Conservation (phyloP, 139 green algal species). For the Pleodorina starrii region DNA sequence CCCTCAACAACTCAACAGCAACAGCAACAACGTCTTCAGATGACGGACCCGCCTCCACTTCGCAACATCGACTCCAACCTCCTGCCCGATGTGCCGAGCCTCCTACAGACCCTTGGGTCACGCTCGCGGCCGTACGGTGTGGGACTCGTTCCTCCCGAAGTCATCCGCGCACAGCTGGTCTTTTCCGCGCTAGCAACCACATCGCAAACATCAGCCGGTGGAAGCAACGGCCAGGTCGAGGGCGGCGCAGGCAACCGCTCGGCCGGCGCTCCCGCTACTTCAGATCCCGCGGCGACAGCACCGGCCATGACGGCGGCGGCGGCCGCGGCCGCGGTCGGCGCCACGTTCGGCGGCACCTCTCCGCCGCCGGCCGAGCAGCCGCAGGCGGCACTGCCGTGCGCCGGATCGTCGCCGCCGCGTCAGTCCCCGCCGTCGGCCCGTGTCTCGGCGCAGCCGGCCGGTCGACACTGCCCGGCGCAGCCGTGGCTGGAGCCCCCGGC, state of each 20-base stretch:
- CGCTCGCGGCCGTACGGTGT: constrained; percentile 25
- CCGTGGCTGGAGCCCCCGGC: neutral
- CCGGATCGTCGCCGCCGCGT: too few relatives aligned
- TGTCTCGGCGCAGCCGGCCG: neutral
- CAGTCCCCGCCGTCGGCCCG: neutral
- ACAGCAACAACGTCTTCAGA: neutral
- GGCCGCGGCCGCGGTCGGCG: neutral
- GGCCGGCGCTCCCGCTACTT: too few relatives aligned
- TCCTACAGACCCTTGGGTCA: constrained; percentile 7
- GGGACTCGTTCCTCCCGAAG: neutral
- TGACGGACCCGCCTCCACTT: neutral
- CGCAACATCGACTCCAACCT: constrained; percentile 8
- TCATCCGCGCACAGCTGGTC: constrained; percentile 21
- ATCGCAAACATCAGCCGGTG: neutral
- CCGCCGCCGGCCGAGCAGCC: neutral
- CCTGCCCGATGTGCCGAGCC: neutral
- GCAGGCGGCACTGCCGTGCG: neutral
- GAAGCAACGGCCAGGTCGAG: too few relatives aligned
- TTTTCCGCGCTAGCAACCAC: neutral
- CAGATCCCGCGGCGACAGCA: too few relatives aligned
- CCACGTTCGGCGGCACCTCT: neutral
- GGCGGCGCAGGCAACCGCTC: too few relatives aligned
- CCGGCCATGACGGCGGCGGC: too few relatives aligned
- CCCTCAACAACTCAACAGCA: neutral
- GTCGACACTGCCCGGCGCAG: neutral